Percentiles rank a stretch among this genome's conserved stretches.
Conservation (phyloP, 257 asterid genomes). For the Ophiorrhiza pumila region DNA sequence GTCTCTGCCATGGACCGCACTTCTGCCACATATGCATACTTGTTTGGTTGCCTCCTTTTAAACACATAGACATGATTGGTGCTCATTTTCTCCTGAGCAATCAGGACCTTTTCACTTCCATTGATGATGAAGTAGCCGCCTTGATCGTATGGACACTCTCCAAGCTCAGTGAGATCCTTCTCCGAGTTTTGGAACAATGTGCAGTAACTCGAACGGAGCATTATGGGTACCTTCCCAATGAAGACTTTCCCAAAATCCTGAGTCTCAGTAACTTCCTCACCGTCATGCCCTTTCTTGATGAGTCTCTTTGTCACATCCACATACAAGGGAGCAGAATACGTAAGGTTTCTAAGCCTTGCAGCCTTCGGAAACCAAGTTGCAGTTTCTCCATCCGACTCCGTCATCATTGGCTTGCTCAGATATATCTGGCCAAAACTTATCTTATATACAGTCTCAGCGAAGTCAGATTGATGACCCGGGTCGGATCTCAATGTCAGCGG, state of each 20-base stretch:
- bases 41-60: constrained; percentile 97
- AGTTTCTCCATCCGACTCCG: constrained; percentile 98
- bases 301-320: constrained; percentile 88
- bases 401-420: constrained; percentile 98
- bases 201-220: constrained; percentile 96
- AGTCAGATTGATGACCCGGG: constrained; percentile 96
- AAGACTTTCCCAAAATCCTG: constrained; percentile 96
- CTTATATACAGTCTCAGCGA: constrained; percentile 89
- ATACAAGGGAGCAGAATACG: constrained; percentile 94
- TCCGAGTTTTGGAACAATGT: constrained; percentile 89
- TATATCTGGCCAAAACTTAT: constrained; percentile 92
- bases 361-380: constrained; percentile 98
- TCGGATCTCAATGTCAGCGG: constrained; percentile 90
- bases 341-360: constrained; percentile 93
- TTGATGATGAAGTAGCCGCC: constrained; percentile 96
- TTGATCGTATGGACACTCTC: constrained; percentile 97
- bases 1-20: constrained; percentile 97
- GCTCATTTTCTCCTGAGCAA: constrained; percentile 99
- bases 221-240: constrained; percentile 98
- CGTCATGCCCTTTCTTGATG: constrained; percentile 93
- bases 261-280: constrained; percentile 96
- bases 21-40: constrained; percentile 92
- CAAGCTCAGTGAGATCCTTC: constrained; percentile 97
- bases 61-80: constrained; percentile 97
- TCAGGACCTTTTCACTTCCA: constrained; percentile 96